Conservation (phyloP, 208 protist species). For the Trypanosoma boissoni region DNA sequence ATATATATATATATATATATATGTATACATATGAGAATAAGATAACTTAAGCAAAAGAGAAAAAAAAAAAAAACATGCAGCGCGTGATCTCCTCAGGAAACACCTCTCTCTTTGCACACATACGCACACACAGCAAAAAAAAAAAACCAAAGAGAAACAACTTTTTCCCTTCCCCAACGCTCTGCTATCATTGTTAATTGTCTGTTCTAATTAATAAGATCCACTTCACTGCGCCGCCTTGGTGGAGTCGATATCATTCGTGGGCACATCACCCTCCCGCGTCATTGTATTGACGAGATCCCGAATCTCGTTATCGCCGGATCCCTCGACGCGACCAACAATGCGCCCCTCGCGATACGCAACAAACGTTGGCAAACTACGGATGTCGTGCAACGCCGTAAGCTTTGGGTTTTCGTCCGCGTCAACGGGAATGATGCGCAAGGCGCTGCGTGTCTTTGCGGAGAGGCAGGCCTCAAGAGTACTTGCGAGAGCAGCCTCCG, state of each 20-base stretch:
- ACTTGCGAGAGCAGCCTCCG: neutral
- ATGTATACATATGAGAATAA: too few species aligned
- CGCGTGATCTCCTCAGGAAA: too few species aligned
- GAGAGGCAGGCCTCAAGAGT: slow-evolving; percentile 11
- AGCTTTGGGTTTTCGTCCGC: slow-evolving; percentile 65
- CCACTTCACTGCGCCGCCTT: neutral
- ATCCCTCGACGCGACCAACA: slow-evolving; percentile 67
- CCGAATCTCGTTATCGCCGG: slow-evolving; percentile 50
- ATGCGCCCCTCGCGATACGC: slow-evolving; percentile 69
- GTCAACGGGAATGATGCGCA: slow-evolving; percentile 65
- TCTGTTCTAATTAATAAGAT: neutral
- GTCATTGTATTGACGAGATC: slow-evolving; percentile 33
- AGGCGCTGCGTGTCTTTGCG: slow-evolving; percentile 21
- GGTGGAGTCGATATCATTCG: neutral
- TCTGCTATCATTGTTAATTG: too few species aligned
- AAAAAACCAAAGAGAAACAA: neutral
- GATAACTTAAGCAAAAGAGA: too few species aligned
- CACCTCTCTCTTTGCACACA: too few species aligned
- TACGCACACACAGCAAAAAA: too few species aligned
- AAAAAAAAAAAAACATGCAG: too few species aligned
- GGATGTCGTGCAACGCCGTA: slow-evolving; percentile 79
- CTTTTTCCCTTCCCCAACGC: neutral
- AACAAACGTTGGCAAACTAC: slow-evolving; percentile 86
- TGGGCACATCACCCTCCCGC: neutral
- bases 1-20: neutral